phyloP scores from a whole-genome alignment of 2,329 filamentous ascomycete genomes.

The Thielaviopsis ethacetica region DNA sequence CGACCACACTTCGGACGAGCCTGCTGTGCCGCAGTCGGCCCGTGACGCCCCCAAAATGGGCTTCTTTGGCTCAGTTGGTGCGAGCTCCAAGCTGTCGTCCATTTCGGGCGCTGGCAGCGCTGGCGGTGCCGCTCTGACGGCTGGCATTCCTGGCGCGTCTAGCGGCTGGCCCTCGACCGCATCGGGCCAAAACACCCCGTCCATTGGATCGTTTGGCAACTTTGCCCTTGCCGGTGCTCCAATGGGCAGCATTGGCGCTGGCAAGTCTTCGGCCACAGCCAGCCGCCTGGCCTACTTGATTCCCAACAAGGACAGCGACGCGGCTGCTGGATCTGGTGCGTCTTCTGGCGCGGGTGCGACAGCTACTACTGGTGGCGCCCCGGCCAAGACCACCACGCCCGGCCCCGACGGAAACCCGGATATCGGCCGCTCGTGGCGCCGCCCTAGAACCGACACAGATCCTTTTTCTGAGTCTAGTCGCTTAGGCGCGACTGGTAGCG shows the following conservation, averaged over 20 bases:
- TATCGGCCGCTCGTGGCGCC: slow-evolving; percentile 37
- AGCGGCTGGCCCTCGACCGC: slow-evolving; percentile 30
- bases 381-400: neutral
- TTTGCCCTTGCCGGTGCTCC: slow-evolving; percentile 55
- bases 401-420: slow-evolving; percentile 16
- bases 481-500: slow-evolving; percentile 14
- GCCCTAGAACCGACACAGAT: slow-evolving; percentile 56
- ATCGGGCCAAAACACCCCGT: slow-evolving; percentile 25
- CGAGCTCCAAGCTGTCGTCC: slow-evolving; percentile 1
- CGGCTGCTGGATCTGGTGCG: neutral
- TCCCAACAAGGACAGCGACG: neutral
- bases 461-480: slow-evolving; percentile 54
- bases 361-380: neutral
- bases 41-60: slow-evolving; percentile 9
- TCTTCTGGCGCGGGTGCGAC: neutral
- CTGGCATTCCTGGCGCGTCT: slow-evolving; percentile 29
- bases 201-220: slow-evolving; percentile 77
- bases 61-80: slow-evolving; percentile 9
- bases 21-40: slow-evolving; percentile 13
- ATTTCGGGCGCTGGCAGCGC: neutral
- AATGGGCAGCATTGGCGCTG: slow-evolving; percentile 43
- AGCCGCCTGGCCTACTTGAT: neutral
- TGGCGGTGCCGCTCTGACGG: slow-evolving; percentile 20
- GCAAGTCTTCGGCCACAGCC: slow-evolving; percentile 24
- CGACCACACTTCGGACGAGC: slow-evolving; percentile 23